Evolutionary conservation across 1,284 basidiomycete species (phyloP).

Genomic region (Moesziomyces globuligerus): DNA sequence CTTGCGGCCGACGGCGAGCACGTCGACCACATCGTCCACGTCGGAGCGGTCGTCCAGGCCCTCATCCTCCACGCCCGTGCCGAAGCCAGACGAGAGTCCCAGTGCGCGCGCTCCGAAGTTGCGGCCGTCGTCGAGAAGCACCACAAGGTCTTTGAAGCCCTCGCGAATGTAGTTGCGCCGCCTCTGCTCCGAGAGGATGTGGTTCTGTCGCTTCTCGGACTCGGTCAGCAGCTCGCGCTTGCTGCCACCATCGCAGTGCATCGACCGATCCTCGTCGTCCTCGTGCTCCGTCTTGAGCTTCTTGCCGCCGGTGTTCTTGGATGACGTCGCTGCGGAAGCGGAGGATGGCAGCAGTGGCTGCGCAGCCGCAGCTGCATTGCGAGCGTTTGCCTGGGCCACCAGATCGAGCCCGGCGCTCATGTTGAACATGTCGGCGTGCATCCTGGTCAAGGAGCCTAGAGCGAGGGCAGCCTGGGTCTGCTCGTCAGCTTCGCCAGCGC

Average conservation of each 20-base stretch:
- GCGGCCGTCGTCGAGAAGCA: constrained; percentile 63
- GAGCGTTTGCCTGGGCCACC: constrained; percentile 2
- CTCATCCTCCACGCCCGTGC: constrained; percentile 66
- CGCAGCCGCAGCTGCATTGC: constrained; percentile 6
- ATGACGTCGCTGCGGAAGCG: neutral
- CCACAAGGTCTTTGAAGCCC: constrained; percentile 64
- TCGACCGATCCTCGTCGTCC: constrained; percentile 19
- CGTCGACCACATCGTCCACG: constrained; percentile 55
- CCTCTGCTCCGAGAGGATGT: constrained; percentile 64
- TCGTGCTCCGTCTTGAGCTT: constrained; percentile 57
- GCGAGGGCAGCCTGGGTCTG: constrained; percentile 45
- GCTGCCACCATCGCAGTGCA: constrained; percentile 11
- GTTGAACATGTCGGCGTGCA: constrained; percentile 52
- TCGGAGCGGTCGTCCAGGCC: constrained; percentile 63
- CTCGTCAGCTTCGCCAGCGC: constrained; percentile 32
- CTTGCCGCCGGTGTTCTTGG: constrained; percentile 33
- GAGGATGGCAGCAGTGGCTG: constrained; percentile 9
- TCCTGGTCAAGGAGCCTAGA: constrained; percentile 35
- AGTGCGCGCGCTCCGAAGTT: constrained; percentile 62
- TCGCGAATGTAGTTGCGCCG: constrained; percentile 65
- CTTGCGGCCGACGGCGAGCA: constrained; percentile 47
- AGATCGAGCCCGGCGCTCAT: constrained; percentile 46
- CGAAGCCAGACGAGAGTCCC: constrained; percentile 61
- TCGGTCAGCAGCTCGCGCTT: constrained; percentile 57
- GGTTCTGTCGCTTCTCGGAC: constrained; percentile 61